Conservation (phyloP, 2,329 filamentous ascomycete genomes). For the Diplodia scrobiculata region DNA sequence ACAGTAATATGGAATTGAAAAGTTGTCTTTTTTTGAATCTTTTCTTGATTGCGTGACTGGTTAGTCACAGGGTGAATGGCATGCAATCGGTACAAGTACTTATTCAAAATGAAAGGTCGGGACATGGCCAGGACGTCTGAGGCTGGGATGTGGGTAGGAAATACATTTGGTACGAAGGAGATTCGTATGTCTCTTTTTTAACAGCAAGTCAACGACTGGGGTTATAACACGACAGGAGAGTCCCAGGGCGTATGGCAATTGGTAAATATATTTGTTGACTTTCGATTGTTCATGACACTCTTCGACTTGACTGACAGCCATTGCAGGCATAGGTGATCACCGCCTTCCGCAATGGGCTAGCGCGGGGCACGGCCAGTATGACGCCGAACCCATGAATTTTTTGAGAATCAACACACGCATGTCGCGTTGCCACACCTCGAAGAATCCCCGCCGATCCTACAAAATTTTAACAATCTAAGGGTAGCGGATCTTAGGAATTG, state of each 20-base stretch:
- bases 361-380: conserved; percentile 23
- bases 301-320: not conserved
- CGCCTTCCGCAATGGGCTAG: conserved; percentile 22
- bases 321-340: not conserved
- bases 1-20: not conserved
- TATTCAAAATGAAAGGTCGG: not conserved
- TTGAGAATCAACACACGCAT: conserved; percentile 9
- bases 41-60: not conserved
- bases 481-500: not conserved
- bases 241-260: not conserved
- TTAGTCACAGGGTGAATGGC: too few relatives aligned
- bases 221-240: too few relatives aligned
- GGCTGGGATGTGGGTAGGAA: not conserved
- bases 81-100: too few relatives aligned
- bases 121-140: not conserved
- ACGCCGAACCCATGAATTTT: conserved; percentile 27
- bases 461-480: not conserved
- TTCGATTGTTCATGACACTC: not conserved
- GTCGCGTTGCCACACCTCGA: not conserved
- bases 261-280: not conserved
- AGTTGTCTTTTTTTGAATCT: not conserved
- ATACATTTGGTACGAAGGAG: not conserved
- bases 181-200: not conserved
- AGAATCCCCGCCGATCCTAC: not conserved
- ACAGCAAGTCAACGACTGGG: not conserved